These are phyloP conservation scores for Phtheirospermum japonicum DNA, from an alignment of 257 asterid genomes.

Conservation along the genomic window DNA sequence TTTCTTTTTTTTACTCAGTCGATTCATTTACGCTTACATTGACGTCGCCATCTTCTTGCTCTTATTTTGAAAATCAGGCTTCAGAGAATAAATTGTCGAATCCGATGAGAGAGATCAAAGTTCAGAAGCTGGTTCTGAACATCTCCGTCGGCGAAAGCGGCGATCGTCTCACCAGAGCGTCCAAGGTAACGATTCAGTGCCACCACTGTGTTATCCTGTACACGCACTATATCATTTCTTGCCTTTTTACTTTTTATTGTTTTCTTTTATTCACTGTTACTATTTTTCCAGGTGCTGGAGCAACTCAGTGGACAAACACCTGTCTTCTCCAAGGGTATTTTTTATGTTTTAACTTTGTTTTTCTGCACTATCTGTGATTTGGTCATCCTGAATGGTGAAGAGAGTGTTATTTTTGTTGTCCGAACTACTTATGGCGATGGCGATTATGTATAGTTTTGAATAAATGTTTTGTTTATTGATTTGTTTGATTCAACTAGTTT, in stretches of 20 bases:
- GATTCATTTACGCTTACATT: not conserved
- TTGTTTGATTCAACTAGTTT: not conserved
- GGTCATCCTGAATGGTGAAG: not conserved
- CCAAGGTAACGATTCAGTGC: conserved; percentile 29
- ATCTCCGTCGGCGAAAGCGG: conserved; percentile 49
- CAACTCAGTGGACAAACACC: conserved; percentile 45
- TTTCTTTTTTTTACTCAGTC: not conserved
- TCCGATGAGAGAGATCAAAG: conserved; percentile 46
- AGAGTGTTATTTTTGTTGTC: not conserved
- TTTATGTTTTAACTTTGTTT: not conserved
- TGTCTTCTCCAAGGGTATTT: conserved; percentile 39
- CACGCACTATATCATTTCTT: not conserved
- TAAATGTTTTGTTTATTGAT: not conserved
- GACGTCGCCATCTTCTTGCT: not conserved
- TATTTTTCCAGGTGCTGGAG: conserved; percentile 37
- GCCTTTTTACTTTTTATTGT: not conserved
- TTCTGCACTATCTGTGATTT: not conserved
- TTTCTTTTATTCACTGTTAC: not conserved
- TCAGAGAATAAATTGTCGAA: conserved; percentile 45
- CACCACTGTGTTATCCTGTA: not conserved
- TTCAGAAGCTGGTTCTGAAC: conserved; percentile 45
- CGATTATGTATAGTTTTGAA: not conserved
- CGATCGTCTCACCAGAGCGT: conserved; percentile 45
- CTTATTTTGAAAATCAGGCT: conserved; percentile 27
- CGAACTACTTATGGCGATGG: too few relatives aligned